Conservation (phyloP, 306 rosid genomes). For the Quercus aquifolioides region DNA sequence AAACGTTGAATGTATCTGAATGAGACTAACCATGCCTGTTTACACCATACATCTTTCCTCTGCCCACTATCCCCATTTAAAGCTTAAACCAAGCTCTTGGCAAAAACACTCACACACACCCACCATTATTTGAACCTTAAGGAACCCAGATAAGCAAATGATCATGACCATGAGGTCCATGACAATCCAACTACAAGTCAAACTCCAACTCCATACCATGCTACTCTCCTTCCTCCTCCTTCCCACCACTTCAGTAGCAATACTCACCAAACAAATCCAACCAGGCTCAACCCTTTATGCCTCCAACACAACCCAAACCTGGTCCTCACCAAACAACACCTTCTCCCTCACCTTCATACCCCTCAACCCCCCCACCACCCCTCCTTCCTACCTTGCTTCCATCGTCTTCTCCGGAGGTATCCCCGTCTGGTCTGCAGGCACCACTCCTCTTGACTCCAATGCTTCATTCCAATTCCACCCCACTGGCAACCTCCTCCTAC, state of each 20-base stretch:
- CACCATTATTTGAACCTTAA: background rate
- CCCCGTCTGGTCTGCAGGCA: constrained; percentile 65
- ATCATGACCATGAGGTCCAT: background rate
- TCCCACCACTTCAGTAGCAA: background rate
- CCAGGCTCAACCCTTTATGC: constrained; percentile 55
- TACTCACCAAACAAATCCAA: background rate
- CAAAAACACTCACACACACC: too few species aligned
- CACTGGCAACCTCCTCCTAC: constrained; percentile 53
- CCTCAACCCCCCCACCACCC: constrained; percentile 39
- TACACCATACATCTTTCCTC: too few species aligned
- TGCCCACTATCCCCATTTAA: too few species aligned
- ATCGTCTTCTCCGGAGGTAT: constrained; percentile 43
- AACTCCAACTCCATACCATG: background rate
- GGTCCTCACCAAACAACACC: constrained; percentile 36
- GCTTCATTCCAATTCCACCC: constrained; percentile 48
- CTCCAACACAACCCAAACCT: constrained; percentile 34
- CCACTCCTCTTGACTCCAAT: constrained; percentile 40
- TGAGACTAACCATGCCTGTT: too few species aligned
- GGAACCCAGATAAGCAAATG: background rate
- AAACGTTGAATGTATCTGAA: too few species aligned
- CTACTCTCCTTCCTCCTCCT: constrained; percentile 9
- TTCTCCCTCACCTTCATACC: constrained; percentile 53
- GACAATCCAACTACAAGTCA: background rate
- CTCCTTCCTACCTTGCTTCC: constrained; percentile 53
- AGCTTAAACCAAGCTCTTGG: too few species aligned